phyloP scores from a whole-genome alignment of 805 yeast genomes.

The Spathaspora gorwiae region DNA sequence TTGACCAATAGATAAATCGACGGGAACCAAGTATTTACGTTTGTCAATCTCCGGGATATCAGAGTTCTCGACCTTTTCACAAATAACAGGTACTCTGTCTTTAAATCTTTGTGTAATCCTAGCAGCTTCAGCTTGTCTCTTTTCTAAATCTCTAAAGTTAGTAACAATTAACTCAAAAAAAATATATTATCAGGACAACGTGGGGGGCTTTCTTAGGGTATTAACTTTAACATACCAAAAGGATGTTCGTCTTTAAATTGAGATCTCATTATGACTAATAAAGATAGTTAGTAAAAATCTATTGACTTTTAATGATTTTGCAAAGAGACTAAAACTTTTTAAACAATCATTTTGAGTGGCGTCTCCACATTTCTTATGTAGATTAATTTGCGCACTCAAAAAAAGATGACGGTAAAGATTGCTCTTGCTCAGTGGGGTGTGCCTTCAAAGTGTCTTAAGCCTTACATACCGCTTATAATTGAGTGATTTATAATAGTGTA shows the following conservation, averaged over 20 bases:
- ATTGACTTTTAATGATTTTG: background rate
- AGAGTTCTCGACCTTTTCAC: slow-evolving; percentile 95
- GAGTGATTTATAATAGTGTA: too few species aligned
- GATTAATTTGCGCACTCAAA: too few species aligned
- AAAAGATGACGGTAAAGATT: too few species aligned
- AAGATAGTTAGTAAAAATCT: background rate
- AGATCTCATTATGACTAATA: slow-evolving; percentile 59
- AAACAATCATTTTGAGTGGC: background rate
- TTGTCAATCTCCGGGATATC: slow-evolving; percentile 96
- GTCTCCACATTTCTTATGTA: background rate
- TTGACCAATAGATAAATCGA: slow-evolving; percentile 95
- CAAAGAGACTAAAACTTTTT: background rate
- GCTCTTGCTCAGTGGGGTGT: too few species aligned
- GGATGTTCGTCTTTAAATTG: slow-evolving; percentile 95
- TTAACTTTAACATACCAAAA: slow-evolving; percentile 56
- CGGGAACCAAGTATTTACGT: slow-evolving; percentile 93
- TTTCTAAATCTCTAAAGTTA: slow-evolving; percentile 42
- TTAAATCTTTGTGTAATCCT: slow-evolving; percentile 84
- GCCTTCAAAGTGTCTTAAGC: too few species aligned
- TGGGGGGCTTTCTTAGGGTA: background rate
- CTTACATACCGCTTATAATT: too few species aligned
- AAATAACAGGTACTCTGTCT: slow-evolving; percentile 93
- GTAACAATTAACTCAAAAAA: background rate
- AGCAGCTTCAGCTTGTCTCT: slow-evolving; percentile 91
- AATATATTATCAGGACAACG: background rate